Evolutionary conservation across 2,329 filamentous ascomycete species (phyloP).

Genomic region (Kalmusia sp.): DNA sequence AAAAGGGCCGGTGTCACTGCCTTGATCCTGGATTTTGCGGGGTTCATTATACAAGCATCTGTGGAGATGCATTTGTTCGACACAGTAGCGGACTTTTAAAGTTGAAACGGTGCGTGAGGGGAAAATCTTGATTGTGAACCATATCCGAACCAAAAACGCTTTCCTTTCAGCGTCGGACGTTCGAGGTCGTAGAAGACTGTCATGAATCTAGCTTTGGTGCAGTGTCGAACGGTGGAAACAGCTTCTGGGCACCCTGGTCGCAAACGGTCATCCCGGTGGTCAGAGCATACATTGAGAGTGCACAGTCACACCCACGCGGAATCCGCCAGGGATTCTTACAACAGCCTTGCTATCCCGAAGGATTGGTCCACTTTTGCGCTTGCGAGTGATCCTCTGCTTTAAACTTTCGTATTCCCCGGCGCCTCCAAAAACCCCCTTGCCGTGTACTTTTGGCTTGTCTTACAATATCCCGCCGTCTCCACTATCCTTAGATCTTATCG

Average conservation of each 20-base stretch:
- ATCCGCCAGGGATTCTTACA: constrained; percentile 6
- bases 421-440: background rate
- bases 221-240: background rate
- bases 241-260: constrained; percentile 2
- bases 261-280: background rate
- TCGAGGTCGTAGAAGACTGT: background rate
- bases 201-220: background rate
- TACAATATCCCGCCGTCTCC: background rate
- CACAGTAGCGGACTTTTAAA: background rate
- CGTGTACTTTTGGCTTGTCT: background rate
- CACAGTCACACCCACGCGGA: constrained; percentile 5
- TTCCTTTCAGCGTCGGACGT: background rate
- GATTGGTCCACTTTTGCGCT: constrained; percentile 3
- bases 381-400: constrained; percentile 4
- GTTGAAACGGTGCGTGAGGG: background rate
- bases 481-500: background rate
- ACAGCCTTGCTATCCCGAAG: constrained; percentile 8
- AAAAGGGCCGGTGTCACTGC: background rate
- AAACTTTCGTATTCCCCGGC: background rate
- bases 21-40: background rate
- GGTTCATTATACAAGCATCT: background rate
- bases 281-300: constrained; percentile 3
- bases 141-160: background rate
- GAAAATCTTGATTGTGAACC: background rate
- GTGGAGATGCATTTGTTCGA: background rate